Evolutionary conservation across 2,329 filamentous ascomycete species (phyloP).

Genomic region (Aspergillaceae sp.): DNA sequence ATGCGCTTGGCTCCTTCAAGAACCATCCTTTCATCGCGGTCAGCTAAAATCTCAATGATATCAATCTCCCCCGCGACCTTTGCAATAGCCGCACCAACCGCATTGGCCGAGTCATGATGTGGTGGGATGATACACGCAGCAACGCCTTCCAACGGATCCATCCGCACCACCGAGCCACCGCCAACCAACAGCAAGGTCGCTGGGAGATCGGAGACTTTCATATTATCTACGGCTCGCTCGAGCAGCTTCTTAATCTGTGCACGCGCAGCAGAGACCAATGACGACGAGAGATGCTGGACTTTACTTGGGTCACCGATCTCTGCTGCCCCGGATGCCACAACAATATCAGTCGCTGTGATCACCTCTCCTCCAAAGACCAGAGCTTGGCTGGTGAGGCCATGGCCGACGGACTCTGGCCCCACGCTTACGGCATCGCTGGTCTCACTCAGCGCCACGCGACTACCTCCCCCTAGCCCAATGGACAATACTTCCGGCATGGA

Average conservation of each 20-base stretch:
- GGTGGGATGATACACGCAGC: slow-evolving; percentile 44
- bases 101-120: slow-evolving; percentile 50
- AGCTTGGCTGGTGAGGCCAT: slow-evolving; percentile 42
- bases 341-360: slow-evolving; percentile 48
- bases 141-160: slow-evolving; percentile 42
- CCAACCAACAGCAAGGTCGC: slow-evolving; percentile 50
- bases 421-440: slow-evolving; percentile 30
- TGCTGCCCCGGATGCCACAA: slow-evolving; percentile 14
- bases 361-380: slow-evolving; percentile 47
- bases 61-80: slow-evolving; percentile 48
- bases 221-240: slow-evolving; percentile 46
- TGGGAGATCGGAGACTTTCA: slow-evolving; percentile 48
- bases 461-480: slow-evolving; percentile 51
- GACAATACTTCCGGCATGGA: slow-evolving; percentile 49
- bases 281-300: slow-evolving; percentile 11
- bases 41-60: slow-evolving; percentile 41
- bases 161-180: slow-evolving; percentile 48
- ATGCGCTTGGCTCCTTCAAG: slow-evolving; percentile 14
- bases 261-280: slow-evolving; percentile 15
- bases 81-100: slow-evolving; percentile 52
- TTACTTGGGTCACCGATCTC: slow-evolving; percentile 17
- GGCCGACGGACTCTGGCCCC: slow-evolving; percentile 51
- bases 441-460: slow-evolving; percentile 28
- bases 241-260: slow-evolving; percentile 40
- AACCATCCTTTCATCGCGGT: slow-evolving; percentile 11